A percentile compares a stretch with the other conserved stretches of the same genome.
These are phyloP conservation scores for Ustilago sp. DNA, from an alignment of 1,284 basidiomycete genomes.

Conservation along the genomic window DNA sequence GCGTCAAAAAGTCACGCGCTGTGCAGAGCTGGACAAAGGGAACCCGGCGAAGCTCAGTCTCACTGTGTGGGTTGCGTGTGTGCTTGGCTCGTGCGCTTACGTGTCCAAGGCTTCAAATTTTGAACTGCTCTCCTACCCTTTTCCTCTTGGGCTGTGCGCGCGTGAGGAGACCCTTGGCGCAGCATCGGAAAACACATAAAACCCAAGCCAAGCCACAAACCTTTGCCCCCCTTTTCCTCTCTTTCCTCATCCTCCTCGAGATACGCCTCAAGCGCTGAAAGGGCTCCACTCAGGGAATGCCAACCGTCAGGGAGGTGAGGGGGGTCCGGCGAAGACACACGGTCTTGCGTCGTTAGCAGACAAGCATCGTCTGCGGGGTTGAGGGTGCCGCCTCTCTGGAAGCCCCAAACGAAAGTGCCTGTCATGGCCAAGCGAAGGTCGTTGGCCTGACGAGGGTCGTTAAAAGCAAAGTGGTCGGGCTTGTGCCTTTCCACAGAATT, in stretches of 20 bases:
- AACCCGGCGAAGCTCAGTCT: neutral
- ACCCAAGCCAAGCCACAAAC: neutral
- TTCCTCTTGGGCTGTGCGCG: neutral
- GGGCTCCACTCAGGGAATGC: neutral
- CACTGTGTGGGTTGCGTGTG: neutral
- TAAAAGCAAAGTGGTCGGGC: neutral
- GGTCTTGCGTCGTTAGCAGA: constrained; percentile 9
- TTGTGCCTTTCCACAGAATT: neutral
- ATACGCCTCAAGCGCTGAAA: constrained; percentile 4
- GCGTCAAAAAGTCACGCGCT: neutral
- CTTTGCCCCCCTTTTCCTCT: constrained; percentile 10
- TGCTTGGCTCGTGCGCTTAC: constrained; percentile 1
- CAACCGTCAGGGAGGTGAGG: constrained; percentile 20
- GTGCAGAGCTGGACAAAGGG: constrained; percentile 8
- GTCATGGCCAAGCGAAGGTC: neutral
- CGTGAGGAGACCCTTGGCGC: neutral
- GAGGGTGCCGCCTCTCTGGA: neutral
- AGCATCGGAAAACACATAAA: constrained; percentile 23
- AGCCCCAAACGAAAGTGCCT: constrained; percentile 1
- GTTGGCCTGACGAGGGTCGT: constrained; percentile 1
- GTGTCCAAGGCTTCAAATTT: neutral
- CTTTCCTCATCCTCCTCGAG: constrained; percentile 28
- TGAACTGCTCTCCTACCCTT: constrained; percentile 5
- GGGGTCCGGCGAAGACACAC: constrained; percentile 28
- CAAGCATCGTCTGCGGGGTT: constrained; percentile 1